Percentiles rank a stretch among this genome's conserved stretches.
These are phyloP conservation scores for Haematococcus sp. DNA, from an alignment of 139 green algal genomes.

Conservation along the genomic window DNA sequence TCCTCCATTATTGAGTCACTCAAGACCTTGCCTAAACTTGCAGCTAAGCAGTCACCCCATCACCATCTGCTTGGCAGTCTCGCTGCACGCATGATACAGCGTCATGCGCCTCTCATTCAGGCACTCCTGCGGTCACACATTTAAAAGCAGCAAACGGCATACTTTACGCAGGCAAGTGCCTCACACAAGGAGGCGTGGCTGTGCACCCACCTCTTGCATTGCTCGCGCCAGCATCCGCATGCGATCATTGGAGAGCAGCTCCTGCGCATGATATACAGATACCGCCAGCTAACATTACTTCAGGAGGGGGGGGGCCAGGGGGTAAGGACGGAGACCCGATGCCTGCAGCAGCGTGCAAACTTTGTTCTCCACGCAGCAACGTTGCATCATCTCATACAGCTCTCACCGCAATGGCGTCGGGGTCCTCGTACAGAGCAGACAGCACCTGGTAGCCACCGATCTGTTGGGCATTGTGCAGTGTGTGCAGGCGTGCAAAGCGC, in stretches of 20 bases:
- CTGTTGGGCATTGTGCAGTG: too few relatives aligned
- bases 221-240: conserved; percentile 7
- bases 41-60: too few relatives aligned
- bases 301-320: too few relatives aligned
- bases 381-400: too few relatives aligned
- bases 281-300: too few relatives aligned
- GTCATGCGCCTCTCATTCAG: background rate
- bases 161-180: background rate
- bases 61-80: too few relatives aligned
- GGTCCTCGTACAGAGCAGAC: conserved; percentile 5
- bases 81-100: background rate
- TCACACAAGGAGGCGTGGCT: background rate
- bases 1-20: too few relatives aligned
- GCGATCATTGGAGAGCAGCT: background rate
- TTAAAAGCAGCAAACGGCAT: background rate
- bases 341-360: too few relatives aligned
- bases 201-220: background rate
- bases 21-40: too few relatives aligned
- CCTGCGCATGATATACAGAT: background rate
- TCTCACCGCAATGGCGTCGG: background rate
- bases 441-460: background rate
- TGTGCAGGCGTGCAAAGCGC: too few relatives aligned
- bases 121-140: background rate
- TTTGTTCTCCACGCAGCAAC: too few relatives aligned
- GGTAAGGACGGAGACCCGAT: too few relatives aligned